Evolutionary conservation across 2,329 filamentous ascomycete genomes (phyloP), one percentile per base, ranked within the genome.

Genomic region (Exophiala phaeomuriformis): DNA sequence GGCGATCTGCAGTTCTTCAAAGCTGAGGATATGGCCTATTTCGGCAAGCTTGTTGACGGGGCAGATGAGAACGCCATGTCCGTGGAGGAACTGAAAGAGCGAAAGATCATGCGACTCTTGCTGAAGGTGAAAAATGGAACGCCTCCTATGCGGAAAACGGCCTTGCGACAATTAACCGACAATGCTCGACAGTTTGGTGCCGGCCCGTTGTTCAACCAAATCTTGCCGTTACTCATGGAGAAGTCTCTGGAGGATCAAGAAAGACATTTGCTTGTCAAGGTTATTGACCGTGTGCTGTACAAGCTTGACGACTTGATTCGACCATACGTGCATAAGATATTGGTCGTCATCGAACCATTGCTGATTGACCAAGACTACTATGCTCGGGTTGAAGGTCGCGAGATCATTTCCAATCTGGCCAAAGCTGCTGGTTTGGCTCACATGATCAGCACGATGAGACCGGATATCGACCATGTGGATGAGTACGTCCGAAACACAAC

Each of bases 291-390:
- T 72, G 90, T 98, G 56, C 81, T 98, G 4, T 98, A 97, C 80
- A 98, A 98, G 75, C 82, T 98, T 28, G 93, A 97, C 68, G 93
- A 98, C 65, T 79, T 97, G 61, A 93, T 98, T 50, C 83, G 93
- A 39, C 93, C 93, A 27, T 98, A 91, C 61, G 91, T 95, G 10
- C 94, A 98, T 76, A 97, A 97, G 75, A 98, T 98, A 58, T 73
- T 98, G 53, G 93, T 98, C 49, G 93, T 98, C 67, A 98, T 98
- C 64, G 94, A 98, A 71, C 93, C 93, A n/a, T 77, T 98, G 47
- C 86, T 98, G 61, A 98, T 98, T 66, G 94, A 98, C 67, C 93
- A 98, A 74, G 94, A 98, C 72, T 98, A 98, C 73, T 98, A 98
- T 70, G 93, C 94, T 40, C 86, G 93, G 69, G 93, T 98, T 3